Conservation (phyloP, 257 asterid genomes). For the Fraxinus cuspidata region DNA sequence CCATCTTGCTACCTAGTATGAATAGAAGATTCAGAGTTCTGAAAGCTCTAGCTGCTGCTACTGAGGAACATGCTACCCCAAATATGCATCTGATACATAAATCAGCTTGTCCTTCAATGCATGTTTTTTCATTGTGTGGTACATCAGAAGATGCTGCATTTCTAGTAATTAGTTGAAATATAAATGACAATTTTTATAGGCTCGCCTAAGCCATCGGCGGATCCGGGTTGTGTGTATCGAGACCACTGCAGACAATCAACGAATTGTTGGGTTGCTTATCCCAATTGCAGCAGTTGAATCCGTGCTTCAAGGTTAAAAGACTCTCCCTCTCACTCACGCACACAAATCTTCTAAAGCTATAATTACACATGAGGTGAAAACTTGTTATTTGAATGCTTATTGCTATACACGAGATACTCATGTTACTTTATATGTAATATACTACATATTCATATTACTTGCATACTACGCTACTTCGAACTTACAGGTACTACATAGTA, state of each 20-base stretch:
- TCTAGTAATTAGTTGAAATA: conserved; percentile 9
- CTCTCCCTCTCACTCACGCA: conserved; percentile 4
- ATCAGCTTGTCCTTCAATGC: conserved; percentile 12
- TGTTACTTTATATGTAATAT: neutral
- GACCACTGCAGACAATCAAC: conserved; percentile 79
- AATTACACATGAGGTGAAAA: neutral
- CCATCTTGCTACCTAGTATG: neutral
- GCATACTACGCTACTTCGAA: neutral
- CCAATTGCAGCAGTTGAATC: conserved; percentile 93
- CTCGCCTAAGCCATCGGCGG: conserved; percentile 78
- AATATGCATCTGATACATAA: neutral
- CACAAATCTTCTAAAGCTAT: neutral
- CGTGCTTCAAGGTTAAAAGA: conserved; percentile 76
- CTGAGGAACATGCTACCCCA: neutral
- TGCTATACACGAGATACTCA: neutral
- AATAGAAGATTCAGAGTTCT: neutral
- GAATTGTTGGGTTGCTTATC: conserved; percentile 84
- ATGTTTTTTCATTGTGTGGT: conserved; percentile 8
- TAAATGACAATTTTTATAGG: conserved; percentile 42
- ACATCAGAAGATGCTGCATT: neutral
- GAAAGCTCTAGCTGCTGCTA: neutral
- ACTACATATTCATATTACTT: neutral
- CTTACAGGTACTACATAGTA: neutral
- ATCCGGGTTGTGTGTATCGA: conserved; percentile 84
- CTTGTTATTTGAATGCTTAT: neutral